A percentile compares a stretch with the other conserved stretches of the same genome.
phyloP scores from a whole-genome alignment of 441 rosid genomes.

The Pelargonium exstipulatum region DNA sequence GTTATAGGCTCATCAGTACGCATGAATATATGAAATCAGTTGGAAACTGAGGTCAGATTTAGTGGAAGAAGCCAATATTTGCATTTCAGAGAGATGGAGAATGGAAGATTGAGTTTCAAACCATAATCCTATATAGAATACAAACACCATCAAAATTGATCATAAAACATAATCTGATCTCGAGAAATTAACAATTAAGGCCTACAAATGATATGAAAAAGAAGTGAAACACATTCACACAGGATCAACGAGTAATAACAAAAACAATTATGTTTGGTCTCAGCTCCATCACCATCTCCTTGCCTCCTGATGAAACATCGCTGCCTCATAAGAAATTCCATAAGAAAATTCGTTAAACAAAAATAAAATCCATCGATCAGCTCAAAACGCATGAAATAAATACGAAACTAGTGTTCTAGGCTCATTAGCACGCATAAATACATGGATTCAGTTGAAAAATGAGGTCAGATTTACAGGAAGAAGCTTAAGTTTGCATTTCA shows the following conservation, averaged over 20 bases:
- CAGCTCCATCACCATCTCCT: neutral
- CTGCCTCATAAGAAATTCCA: neutral
- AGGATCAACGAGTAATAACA: neutral
- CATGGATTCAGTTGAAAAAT: neutral
- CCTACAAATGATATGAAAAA: neutral
- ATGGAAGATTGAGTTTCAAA: neutral
- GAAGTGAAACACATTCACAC: neutral
- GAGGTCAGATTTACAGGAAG: neutral
- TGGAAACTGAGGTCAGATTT: neutral
- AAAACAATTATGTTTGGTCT: neutral
- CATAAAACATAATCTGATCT: neutral
- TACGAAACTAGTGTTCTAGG: neutral
- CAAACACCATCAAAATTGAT: neutral
- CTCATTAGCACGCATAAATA: neutral
- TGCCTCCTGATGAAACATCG: no score
- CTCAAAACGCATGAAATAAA: neutral
- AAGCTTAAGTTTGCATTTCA: neutral
- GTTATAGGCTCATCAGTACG: neutral
- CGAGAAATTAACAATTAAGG: neutral
- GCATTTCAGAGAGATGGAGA: neutral
- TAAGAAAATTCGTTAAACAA: neutral
- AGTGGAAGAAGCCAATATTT: neutral
- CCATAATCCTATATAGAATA: no score
- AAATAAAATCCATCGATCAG: neutral
- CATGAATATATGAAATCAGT: neutral